Conservation (phyloP, 2,329 filamentous ascomycete species). For the Diaporthe caulivora region DNA sequence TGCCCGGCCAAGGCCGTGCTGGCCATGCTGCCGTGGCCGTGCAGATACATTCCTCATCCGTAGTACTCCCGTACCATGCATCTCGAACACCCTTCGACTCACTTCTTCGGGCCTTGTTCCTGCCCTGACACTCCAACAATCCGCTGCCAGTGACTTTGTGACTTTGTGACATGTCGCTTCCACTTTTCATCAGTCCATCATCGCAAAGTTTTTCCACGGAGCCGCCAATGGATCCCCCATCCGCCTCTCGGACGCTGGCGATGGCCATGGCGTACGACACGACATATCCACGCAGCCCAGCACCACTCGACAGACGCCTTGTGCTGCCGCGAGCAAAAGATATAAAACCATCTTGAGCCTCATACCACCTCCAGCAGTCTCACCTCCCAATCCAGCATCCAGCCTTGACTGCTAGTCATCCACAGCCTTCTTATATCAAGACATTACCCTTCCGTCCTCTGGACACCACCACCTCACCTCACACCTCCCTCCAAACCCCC, state of each 20-base stretch:
- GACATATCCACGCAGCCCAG: background rate
- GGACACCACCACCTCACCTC: background rate
- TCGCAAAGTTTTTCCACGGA: conserved; percentile 35
- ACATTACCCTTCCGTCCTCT: conserved; percentile 8
- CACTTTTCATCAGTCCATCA: conserved; percentile 41
- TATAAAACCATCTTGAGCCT: conserved; percentile 37
- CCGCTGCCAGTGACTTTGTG: conserved; percentile 28
- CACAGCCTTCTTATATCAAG: background rate
- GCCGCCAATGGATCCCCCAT: conserved; percentile 30
- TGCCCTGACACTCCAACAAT: conserved; percentile 22
- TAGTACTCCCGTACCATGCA: background rate
- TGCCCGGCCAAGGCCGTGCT: background rate
- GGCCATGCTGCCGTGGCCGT: background rate
- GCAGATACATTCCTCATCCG: background rate
- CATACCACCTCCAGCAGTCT: conserved; percentile 11
- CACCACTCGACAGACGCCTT: background rate
- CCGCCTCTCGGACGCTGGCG: conserved; percentile 33
- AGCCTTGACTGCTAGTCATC: conserved; percentile 2
- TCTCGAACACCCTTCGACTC: conserved; percentile 5
- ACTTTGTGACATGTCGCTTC: conserved; percentile 38
- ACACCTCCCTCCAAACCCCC: background rate
- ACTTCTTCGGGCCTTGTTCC: background rate
- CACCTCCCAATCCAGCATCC: conserved; percentile 5
- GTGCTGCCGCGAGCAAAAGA: conserved; percentile 1
- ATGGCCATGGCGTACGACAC: conserved; percentile 25